Percentiles rank a stretch among this genome's conserved stretches.
Evolutionary conservation across 177 flowering plant genomes (phyloP).

Genomic region (Telopea speciosissima): DNA sequence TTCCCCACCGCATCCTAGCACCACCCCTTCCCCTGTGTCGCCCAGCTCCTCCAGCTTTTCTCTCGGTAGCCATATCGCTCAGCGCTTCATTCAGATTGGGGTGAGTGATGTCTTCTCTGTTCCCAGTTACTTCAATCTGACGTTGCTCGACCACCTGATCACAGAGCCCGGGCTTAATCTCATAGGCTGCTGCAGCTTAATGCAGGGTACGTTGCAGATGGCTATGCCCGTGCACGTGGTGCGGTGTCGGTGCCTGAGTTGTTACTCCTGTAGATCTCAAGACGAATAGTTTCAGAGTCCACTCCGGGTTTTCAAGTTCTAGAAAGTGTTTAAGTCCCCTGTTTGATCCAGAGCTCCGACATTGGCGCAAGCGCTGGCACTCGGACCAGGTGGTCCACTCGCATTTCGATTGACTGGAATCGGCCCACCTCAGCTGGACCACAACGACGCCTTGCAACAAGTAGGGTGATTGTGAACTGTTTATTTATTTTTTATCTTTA

Average conservation of each 20-base stretch:
- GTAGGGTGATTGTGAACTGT: too few species aligned
- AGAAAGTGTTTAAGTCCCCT: conserved; percentile 53
- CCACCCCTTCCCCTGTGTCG: conserved; percentile 13
- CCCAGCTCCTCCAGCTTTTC: conserved; percentile 24
- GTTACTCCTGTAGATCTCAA: conserved; percentile 30
- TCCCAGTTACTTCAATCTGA: conserved; percentile 55
- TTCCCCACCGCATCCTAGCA: background rate
- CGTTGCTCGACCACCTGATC: conserved; percentile 44
- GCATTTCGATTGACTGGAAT: too few species aligned
- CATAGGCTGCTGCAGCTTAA: conserved; percentile 76
- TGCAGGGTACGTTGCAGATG: conserved; percentile 79
- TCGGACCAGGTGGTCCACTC: too few species aligned
- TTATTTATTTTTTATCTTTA: too few species aligned
- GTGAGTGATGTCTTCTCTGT: conserved; percentile 55
- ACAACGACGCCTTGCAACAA: too few species aligned
- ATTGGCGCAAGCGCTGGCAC: too few species aligned
- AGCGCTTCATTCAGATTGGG: conserved; percentile 53
- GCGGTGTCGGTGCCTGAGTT: conserved; percentile 65
- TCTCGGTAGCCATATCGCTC: conserved; percentile 49
- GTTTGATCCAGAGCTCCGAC: conserved; percentile 80
- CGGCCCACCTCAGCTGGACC: too few species aligned
- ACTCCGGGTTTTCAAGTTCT: conserved; percentile 28
- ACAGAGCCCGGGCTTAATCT: conserved; percentile 63
- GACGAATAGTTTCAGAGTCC: conserved; percentile 21
- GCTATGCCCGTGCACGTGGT: conserved; percentile 66